A percentile compares a stretch with the other conserved stretches of the same genome.
Conservation (phyloP, 768 basidiomycete species). For the Obba rivulosa region DNA sequence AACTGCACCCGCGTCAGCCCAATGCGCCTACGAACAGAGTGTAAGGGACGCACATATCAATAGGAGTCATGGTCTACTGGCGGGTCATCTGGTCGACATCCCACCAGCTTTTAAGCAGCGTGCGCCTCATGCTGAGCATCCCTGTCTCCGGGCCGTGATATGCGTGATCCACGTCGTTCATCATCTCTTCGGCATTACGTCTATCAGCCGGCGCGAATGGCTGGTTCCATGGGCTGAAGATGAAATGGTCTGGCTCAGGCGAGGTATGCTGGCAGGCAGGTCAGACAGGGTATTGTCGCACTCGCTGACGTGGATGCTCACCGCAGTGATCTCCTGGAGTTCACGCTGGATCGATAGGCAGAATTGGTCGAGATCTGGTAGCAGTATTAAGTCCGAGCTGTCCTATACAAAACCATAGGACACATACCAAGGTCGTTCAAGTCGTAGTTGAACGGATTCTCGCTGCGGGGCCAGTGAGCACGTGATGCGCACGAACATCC, state of each 20-base stretch:
- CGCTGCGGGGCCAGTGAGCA: slow-evolving; percentile 28
- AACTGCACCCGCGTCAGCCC: too few species aligned
- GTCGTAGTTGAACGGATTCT: slow-evolving; percentile 67
- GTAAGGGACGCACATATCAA: neutral
- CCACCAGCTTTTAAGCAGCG: slow-evolving; percentile 29
- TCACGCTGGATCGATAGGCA: slow-evolving; percentile 63
- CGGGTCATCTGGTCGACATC: slow-evolving; percentile 26
- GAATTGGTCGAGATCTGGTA: slow-evolving; percentile 58
- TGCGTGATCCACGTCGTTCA: slow-evolving; percentile 28
- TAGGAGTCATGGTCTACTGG: neutral
- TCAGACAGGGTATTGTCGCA: neutral
- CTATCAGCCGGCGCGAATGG: slow-evolving; percentile 65
- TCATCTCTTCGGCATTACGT: slow-evolving; percentile 51
- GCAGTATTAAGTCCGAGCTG: slow-evolving; percentile 11
- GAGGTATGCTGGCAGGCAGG: slow-evolving; percentile 42
- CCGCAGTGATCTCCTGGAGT: slow-evolving; percentile 67
- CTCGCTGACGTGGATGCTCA: slow-evolving; percentile 25
- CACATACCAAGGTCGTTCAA: slow-evolving; percentile 55
- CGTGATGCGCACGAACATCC: neutral
- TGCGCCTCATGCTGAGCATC: slow-evolving; percentile 24
- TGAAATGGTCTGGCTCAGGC: slow-evolving; percentile 44
- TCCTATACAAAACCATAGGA: neutral
- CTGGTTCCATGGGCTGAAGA: slow-evolving; percentile 58
- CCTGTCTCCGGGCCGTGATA: slow-evolving; percentile 30
- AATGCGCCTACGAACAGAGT: neutral